Percentiles rank a stretch among this genome's conserved stretches.
Conservation (phyloP, 495 filamentous ascomycete species). For the Penicillium paxilli region DNA sequence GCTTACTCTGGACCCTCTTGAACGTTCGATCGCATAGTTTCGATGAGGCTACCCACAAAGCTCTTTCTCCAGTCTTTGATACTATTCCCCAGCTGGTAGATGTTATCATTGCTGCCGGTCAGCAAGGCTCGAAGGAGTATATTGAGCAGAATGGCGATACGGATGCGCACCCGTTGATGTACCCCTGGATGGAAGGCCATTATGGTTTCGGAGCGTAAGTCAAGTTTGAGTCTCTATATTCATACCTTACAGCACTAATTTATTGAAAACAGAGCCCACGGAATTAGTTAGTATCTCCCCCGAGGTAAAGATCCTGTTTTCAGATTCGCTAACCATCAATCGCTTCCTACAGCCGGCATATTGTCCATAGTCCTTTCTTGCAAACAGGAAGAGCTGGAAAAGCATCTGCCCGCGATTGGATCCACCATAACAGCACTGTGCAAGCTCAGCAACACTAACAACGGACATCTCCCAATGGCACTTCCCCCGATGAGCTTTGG, state of each 20-base stretch:
- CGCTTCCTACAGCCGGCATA: constrained; percentile 36
- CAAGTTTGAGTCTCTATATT: not conserved
- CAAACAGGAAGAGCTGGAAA: constrained; percentile 24
- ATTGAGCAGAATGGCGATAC: constrained; percentile 27
- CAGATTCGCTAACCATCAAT: not conserved
- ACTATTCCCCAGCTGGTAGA: constrained; percentile 32
- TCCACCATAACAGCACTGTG: constrained; percentile 41
- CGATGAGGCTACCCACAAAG: constrained; percentile 14
- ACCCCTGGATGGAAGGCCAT: constrained; percentile 42
- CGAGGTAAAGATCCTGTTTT: not conserved
- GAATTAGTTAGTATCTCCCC: constrained; percentile 26
- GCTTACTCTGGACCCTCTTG: constrained; percentile 42
- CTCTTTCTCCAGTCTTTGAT: constrained; percentile 23
- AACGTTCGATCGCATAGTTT: constrained; percentile 31
- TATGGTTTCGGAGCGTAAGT: constrained; percentile 46
- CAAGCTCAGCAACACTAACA: constrained; percentile 30
- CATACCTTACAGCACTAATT: constrained; percentile 1
- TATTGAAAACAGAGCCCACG: constrained; percentile 25
- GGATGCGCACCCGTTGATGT: constrained; percentile 46
- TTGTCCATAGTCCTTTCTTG: constrained; percentile 43
- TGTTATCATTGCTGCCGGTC: constrained; percentile 36
- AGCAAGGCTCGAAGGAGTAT: constrained; percentile 32
- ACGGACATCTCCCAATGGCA: constrained; percentile 45
- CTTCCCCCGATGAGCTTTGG: constrained; percentile 21
- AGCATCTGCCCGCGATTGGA: constrained; percentile 36